These are phyloP conservation scores for Pezicula neosporulosa DNA, from an alignment of 2,329 filamentous ascomycete species.

Conservation along the genomic window DNA sequence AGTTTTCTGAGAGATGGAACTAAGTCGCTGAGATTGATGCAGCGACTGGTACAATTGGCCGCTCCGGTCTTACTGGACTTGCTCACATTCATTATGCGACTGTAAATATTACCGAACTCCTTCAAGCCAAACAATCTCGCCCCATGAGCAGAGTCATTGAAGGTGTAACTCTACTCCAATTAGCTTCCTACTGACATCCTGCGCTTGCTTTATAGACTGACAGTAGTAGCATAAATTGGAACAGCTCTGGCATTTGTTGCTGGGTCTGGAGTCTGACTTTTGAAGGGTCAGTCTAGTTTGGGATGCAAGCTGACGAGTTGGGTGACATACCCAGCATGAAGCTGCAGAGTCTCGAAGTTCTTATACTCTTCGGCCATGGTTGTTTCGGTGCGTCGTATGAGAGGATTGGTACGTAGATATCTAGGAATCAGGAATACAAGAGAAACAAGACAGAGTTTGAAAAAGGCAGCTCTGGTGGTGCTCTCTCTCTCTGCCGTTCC, in stretches of 20 bases:
- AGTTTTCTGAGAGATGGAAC: too few species aligned
- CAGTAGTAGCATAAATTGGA: slow-evolving; percentile 92
- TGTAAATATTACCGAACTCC: slow-evolving; percentile 66
- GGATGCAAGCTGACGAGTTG: slow-evolving; percentile 7
- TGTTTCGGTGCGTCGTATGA: too few species aligned
- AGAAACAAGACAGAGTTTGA: too few species aligned
- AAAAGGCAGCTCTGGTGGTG: too few species aligned
- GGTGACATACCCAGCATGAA: slow-evolving; percentile 70
- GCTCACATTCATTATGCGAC: slow-evolving; percentile 76
- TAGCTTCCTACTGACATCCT: slow-evolving; percentile 2
- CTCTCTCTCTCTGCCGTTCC: too few species aligned
- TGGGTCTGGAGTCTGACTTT: slow-evolving; percentile 74
- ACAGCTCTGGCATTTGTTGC: slow-evolving; percentile 85
- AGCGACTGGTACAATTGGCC: too few species aligned
- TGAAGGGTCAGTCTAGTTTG: slow-evolving; percentile 9
- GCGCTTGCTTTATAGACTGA: slow-evolving; percentile 22
- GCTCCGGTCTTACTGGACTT: neutral
- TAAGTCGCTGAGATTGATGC: too few species aligned
- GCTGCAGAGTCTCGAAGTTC: slow-evolving; percentile 81
- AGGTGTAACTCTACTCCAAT: slow-evolving; percentile 69
- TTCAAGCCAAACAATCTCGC: slow-evolving; percentile 95
- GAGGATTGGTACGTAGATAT: too few species aligned
- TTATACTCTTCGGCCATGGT: slow-evolving; percentile 35
- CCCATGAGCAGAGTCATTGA: slow-evolving; percentile 95
- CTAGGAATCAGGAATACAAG: too few species aligned